Percentiles rank a stretch among this genome's conserved stretches.
Conservation (phyloP, 345 rosid species). For the Hibiscus tridactylites region DNA sequence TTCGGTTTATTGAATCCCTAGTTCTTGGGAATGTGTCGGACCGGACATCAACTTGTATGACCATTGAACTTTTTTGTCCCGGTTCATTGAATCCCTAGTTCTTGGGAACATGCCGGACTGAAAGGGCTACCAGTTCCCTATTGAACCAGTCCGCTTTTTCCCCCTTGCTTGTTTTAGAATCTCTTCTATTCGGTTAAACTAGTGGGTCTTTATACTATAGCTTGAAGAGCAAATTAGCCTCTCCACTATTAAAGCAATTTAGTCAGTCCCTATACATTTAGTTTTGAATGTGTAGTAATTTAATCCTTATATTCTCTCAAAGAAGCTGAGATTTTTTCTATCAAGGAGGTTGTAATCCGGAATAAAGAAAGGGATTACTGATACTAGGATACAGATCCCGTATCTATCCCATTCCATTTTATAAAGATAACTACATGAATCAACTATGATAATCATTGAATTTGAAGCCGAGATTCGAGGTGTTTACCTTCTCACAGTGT, state of each 20-base stretch:
- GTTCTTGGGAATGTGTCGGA: not conserved
- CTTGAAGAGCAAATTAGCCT: no score
- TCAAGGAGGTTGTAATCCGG: no score
- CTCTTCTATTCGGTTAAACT: no score
- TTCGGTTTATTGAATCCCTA: not conserved
- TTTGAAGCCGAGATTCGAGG: not conserved
- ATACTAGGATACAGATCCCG: not conserved
- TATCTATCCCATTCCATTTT: not conserved
- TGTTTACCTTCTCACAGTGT: conserved; percentile 22
- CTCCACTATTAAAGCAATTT: no score
- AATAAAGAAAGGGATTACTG: not conserved
- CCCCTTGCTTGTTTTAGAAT: no score
- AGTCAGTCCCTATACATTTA: no score
- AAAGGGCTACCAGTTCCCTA: not conserved
- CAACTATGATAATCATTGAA: not conserved
- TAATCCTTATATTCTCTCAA: no score
- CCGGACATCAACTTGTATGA: not conserved
- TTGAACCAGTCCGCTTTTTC: not conserved
- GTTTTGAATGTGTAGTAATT: no score
- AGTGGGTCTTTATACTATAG: no score
- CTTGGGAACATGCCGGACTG: not conserved
- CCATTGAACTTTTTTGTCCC: not conserved
- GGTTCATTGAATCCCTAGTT: not conserved
- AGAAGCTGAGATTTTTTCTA: no score
- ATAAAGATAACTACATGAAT: not conserved